These are phyloP conservation scores for Tuber melanosporum DNA, from an alignment of 495 filamentous ascomycete genomes.

Conservation along the genomic window DNA sequence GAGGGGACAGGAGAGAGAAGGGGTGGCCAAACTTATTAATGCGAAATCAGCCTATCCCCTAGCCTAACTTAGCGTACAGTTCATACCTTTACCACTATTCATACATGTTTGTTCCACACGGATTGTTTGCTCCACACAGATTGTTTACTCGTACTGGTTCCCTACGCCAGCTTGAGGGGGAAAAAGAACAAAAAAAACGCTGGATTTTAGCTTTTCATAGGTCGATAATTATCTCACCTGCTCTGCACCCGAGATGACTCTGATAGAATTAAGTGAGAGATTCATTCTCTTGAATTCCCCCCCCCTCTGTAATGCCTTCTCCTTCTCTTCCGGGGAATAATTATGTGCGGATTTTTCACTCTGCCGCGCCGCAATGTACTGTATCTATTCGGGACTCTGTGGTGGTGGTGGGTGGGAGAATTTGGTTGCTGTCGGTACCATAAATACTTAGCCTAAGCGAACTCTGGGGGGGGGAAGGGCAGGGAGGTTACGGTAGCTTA, in stretches of 20 bases:
- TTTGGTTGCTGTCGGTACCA: background rate
- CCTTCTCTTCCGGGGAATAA: too few relatives aligned
- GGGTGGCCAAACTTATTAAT: background rate
- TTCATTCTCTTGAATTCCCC: too few relatives aligned
- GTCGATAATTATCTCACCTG: background rate
- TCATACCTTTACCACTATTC: background rate
- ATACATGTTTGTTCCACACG: background rate
- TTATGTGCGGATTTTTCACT: too few relatives aligned
- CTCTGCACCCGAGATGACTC: background rate
- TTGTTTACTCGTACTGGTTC: too few relatives aligned
- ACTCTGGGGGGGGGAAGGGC: background rate
- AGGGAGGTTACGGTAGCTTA: too few relatives aligned
- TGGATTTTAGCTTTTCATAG: background rate
- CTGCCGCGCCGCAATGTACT: too few relatives aligned
- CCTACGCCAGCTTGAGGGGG: background rate
- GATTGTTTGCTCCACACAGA: background rate
- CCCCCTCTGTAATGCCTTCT: too few relatives aligned
- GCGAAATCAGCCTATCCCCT: background rate
- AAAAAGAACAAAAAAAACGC: background rate
- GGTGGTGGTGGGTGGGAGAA: too few relatives aligned
- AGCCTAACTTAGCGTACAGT: too few relatives aligned
- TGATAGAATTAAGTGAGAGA: background rate
- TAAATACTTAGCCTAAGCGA: background rate
- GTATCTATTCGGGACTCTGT: too few relatives aligned
- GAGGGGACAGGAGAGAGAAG: background rate